Base-by-base conservation (phyloP, 1,139 yeast species). In the Taiozyma onychis region DNA sequence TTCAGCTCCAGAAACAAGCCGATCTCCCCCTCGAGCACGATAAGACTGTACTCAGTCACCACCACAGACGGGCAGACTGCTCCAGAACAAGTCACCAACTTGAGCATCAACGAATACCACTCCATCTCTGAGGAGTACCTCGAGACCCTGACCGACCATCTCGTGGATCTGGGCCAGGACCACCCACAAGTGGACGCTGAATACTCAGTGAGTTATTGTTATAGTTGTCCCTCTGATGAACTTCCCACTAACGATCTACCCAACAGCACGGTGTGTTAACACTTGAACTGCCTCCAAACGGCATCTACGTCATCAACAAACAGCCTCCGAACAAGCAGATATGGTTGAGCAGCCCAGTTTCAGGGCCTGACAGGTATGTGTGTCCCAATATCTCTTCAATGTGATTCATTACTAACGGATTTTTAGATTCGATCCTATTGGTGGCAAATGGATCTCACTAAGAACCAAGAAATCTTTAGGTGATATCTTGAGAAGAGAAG, bases 261-360 rank as follows among this genome's bases (percentile, higher is more conserved):
- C 26, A 24, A 21, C 72, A 81, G 35, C 89, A 85, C 52, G 97
- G 97, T 4, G 95, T 89, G 9, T 67, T 89, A 66, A 81, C 89
- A 2, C 66, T 89, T 54, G 75, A 73, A 4, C 63, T 85, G 32
- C 88, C 90, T 3, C 80, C 83, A 6, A 71, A 71, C 42, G 96
- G 96, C 3, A 79, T 89, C 0, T 89, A 89, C 61, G 93, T 89
- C 30, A 83, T 89, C 61, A 89, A 89, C 69, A 87, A 87, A 65
- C 96, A 89, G 68, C 96, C 97, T 0, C 95, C 96, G 9, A 88
- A 87, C 65, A 83, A 84, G 66, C 97, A 89, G 66, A 83, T 89
- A 41, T 89, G 97, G 97, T 73, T 88, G 51, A 81, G 91, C 56
- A 84, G 93, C 48, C 97, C 97, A 0, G 60, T 86, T 6, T 84